Base-by-base conservation (phyloP, 208 protist species). In the Trypanosoma melophagium region DNA sequence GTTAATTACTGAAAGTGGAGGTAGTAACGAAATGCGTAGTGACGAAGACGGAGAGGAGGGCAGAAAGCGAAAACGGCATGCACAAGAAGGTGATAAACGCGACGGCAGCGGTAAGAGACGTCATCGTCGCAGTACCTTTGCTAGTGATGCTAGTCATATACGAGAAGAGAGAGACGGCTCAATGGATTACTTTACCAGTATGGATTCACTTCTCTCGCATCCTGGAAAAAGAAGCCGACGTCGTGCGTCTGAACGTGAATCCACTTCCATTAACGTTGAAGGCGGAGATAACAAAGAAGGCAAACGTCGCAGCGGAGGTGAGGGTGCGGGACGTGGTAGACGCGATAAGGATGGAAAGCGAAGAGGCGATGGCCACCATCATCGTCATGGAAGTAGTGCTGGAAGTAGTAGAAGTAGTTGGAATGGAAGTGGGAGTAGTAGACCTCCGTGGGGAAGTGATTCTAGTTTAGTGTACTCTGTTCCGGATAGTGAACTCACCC, bases 401-500 rank as follows among this genome's bases (percentile, higher is more conserved):
- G 58, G 66, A 19, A 40, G 24, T 19, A 50, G 61, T 49, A 19
- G 22, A 10, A 17, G 25, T 35, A 41, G 17, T 25, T 16, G 45
- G 55, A 10, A 38, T 14, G n/a, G n/a, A 21, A 1, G 17, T 45
- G 25, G 28, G 5, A 31, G n/a, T 56, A 22, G 19, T 60, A 17
- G 42, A 42, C 21, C 8, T n/a, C 51, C 58, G 9, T 63, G 40
- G 44, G 51, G 58, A 25, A 53, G 52, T 35, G n/a, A 56, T 7
- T 24, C 22, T 7, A 60, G 31, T 60, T 4, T 12, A 8, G 49
- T 60, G 12, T 60, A 69, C 42, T 60, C 52, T 28, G 52, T 60
- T 3, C 53, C 63, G 3, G 63, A 69, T 53, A 19, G 17, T 42
- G 52, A 69, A 24, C 41, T 69, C 17, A 60, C 63, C 2, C 63